Evolutionary conservation across 495 filamentous ascomycete genomes (phyloP).

Genomic region (Saxispiralis lemnorum): DNA sequence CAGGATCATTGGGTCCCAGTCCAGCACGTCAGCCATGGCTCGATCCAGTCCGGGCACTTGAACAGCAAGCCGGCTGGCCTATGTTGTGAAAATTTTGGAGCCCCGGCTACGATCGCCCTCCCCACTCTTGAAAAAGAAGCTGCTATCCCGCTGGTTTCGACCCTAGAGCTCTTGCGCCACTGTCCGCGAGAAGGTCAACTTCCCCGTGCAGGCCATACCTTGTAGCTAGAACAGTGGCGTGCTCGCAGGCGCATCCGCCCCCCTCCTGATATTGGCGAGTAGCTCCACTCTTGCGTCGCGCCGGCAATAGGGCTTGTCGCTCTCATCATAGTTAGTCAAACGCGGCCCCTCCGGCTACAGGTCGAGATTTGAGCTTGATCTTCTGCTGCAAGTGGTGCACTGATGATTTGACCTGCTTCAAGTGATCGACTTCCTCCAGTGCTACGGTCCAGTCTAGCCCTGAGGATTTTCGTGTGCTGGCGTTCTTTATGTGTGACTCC

Average conservation of each 20-base stretch:
- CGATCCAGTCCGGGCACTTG: neutral
- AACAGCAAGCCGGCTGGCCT: constrained; percentile 5
- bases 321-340: neutral
- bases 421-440: no score
- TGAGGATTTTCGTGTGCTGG: no score
- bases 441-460: no score
- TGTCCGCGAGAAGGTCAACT: constrained; percentile 21
- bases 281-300: constrained; percentile 15
- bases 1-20: neutral
- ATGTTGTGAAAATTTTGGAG: constrained; percentile 15
- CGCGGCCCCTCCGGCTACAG: neutral
- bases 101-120: constrained; percentile 12
- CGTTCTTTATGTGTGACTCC: no score
- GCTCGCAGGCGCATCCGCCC: constrained; percentile 7
- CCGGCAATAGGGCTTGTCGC: constrained; percentile 11
- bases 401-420: no score
- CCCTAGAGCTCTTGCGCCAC: neutral
- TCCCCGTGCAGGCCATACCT: constrained; percentile 21
- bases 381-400: no score
- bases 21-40: neutral
- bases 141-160: constrained; percentile 12
- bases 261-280: constrained; percentile 15
- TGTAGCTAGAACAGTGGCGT: constrained; percentile 24
- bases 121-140: constrained; percentile 21
- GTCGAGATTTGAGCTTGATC: neutral